Evolutionary conservation across 495 filamentous ascomycete genomes (phyloP).

Genomic region (Trichoderma virens): DNA sequence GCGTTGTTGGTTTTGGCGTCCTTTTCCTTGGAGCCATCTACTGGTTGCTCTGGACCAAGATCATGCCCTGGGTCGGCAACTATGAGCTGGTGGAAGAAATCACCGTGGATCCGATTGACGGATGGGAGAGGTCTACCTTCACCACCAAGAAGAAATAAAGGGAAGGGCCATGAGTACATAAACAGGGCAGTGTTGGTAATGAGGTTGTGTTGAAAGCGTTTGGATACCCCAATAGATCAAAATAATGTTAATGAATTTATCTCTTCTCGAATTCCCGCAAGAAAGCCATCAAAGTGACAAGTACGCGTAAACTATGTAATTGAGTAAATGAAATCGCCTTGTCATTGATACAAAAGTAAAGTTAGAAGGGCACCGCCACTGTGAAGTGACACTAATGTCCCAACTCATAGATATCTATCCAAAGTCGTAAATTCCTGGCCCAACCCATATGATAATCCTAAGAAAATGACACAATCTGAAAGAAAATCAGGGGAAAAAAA

Average conservation of each 20-base stretch:
- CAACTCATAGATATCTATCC: no score
- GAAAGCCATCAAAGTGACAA: neutral
- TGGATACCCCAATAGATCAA: conserved; percentile 4
- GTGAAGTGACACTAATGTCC: no score
- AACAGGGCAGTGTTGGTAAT: neutral
- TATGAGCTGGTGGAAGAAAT: conserved; percentile 53
- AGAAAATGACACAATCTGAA: neutral
- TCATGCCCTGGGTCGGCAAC: conserved; percentile 50
- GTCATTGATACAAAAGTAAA: neutral
- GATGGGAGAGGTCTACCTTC: conserved; percentile 36
- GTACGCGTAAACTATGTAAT: neutral
- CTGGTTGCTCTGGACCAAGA: conserved; percentile 63
- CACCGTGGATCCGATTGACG: conserved; percentile 29
- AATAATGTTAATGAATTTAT: neutral
- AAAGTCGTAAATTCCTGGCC: no score
- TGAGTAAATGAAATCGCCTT: neutral
- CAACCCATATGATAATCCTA: no score
- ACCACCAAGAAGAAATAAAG: conserved; percentile 9
- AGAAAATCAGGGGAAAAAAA: neutral
- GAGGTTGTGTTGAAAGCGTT: neutral
- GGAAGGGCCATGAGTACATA: neutral
- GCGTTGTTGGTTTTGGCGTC: conserved; percentile 39
- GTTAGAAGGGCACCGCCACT: no score
- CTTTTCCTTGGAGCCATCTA: conserved; percentile 47
- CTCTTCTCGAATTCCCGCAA: neutral